phyloP scores from a whole-genome alignment of 306 rosid species.

The Gillenia trifoliata region DNA sequence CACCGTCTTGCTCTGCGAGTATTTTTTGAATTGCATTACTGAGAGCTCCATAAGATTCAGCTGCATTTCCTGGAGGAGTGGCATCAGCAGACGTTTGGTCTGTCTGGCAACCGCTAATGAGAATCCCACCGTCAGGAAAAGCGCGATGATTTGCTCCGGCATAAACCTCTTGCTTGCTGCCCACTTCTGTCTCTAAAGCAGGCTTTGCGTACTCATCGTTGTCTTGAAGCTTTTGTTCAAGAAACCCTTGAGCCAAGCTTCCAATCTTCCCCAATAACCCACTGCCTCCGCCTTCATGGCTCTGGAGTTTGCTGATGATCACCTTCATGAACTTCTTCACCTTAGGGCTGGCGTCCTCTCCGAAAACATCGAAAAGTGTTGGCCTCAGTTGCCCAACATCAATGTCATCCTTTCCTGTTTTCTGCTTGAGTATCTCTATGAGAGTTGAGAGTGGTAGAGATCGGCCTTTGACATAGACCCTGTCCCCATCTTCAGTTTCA shows the following conservation, averaged over 20 bases:
- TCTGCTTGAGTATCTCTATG: slow-evolving; percentile 83
- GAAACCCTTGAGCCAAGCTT: slow-evolving; percentile 69
- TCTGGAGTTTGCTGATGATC: slow-evolving; percentile 40
- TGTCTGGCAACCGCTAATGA: slow-evolving; percentile 78
- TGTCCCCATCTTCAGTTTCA: slow-evolving; percentile 41
- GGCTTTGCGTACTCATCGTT: slow-evolving; percentile 68
- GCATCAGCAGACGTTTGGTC: slow-evolving; percentile 83
- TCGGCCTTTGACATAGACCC: slow-evolving; percentile 40
- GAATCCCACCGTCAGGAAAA: slow-evolving; percentile 44
- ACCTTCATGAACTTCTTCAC: slow-evolving; percentile 74
- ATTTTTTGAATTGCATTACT: slow-evolving; percentile 66
- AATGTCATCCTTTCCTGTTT: slow-evolving; percentile 85
- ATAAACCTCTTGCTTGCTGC: slow-evolving; percentile 44
- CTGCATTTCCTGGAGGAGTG: slow-evolving; percentile 43
- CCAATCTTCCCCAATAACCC: slow-evolving; percentile 60
- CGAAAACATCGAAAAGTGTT: slow-evolving; percentile 56
- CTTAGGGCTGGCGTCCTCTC: slow-evolving; percentile 76
- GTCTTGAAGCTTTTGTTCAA: slow-evolving; percentile 44
- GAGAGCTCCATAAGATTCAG: slow-evolving; percentile 62
- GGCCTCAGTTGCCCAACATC: slow-evolving; percentile 88
- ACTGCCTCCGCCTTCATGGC: slow-evolving; percentile 33
- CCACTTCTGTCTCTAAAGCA: slow-evolving; percentile 53
- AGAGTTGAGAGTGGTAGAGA: slow-evolving; percentile 75
- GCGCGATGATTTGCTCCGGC: slow-evolving; percentile 43
- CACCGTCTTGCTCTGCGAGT: slow-evolving; percentile 41